Conservation (phyloP, 2,329 filamentous ascomycete genomes). For the Ophiocordyceps camponoti-saundersi region DNA sequence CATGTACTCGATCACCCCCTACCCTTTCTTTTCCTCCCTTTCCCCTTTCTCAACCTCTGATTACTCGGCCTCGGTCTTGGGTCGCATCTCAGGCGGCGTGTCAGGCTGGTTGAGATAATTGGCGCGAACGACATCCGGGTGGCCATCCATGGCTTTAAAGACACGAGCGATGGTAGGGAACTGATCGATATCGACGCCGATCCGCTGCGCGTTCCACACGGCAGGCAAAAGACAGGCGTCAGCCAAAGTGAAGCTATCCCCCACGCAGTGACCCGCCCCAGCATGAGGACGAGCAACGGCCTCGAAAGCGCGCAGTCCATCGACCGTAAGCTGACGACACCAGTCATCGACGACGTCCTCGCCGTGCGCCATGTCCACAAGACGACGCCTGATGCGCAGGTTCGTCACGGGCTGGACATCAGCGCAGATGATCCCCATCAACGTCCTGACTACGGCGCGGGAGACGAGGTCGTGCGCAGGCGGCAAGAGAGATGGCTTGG, state of each 20-base stretch:
- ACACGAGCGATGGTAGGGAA: constrained; percentile 30
- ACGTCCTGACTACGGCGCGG: constrained; percentile 33
- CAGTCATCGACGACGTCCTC: constrained; percentile 26
- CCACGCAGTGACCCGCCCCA: constrained; percentile 33
- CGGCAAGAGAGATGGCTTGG: constrained; percentile 26
- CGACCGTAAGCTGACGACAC: constrained; percentile 31
- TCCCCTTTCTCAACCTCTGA: not conserved
- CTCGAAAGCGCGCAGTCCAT: constrained; percentile 41
- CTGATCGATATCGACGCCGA: constrained; percentile 30
- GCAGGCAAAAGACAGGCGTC: constrained; percentile 42
- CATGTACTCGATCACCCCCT: no score
- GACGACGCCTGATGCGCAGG: constrained; percentile 29
- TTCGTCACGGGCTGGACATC: constrained; percentile 47
- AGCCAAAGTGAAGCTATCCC: constrained; percentile 36
- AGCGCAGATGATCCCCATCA: constrained; percentile 34
- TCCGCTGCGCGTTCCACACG: constrained; percentile 37
- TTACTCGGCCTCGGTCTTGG: constrained; percentile 9
- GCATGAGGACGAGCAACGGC: constrained; percentile 17
- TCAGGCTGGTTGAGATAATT: constrained; percentile 38
- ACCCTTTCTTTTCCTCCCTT: no score
- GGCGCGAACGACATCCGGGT: constrained; percentile 32
- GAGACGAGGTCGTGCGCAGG: constrained; percentile 20
- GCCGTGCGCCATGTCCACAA: constrained; percentile 25
- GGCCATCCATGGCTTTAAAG: constrained; percentile 24
- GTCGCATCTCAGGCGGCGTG: constrained; percentile 10